These are phyloP conservation scores for Pythium oligandrum DNA, from an alignment of 352 stramenopile species.

Conservation along the genomic window DNA sequence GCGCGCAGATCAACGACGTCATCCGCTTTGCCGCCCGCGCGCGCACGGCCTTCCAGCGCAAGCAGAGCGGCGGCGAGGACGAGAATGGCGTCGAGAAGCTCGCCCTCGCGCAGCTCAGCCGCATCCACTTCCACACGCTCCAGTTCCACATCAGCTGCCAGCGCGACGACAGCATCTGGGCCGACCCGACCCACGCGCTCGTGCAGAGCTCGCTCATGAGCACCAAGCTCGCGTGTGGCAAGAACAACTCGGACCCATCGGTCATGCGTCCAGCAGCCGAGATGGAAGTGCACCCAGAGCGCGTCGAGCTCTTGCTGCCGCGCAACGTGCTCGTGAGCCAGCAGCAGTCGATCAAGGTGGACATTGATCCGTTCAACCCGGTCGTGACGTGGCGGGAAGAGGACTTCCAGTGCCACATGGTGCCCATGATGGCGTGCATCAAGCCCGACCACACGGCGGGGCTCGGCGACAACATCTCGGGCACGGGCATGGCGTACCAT, in stretches of 20 bases:
- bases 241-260: conserved; percentile 30
- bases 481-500: conserved; percentile 80
- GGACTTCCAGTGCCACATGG: conserved; percentile 71
- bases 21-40: conserved; percentile 54
- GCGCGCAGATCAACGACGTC: conserved; percentile 61
- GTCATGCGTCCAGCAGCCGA: conserved; percentile 51
- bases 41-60: conserved; percentile 32
- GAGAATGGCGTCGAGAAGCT: conserved; percentile 16
- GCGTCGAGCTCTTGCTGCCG: conserved; percentile 59
- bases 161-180: conserved; percentile 51
- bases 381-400: conserved; percentile 65
- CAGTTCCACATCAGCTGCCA: conserved; percentile 87
- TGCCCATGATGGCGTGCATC: conserved; percentile 81
- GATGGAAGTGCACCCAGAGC: conserved; percentile 71
- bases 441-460: conserved; percentile 77
- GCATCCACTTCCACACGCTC: conserved; percentile 84
- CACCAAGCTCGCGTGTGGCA: conserved; percentile 74
- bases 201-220: conserved; percentile 80
- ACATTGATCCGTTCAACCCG: conserved; percentile 62
- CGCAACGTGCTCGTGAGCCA: conserved; percentile 54
- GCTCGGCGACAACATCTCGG: conserved; percentile 84
- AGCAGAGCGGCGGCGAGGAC: conserved; percentile 5
- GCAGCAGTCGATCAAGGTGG: conserved; percentile 42
- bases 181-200: conserved; percentile 61
- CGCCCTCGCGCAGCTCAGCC: conserved; percentile 58